These are phyloP conservation scores for Trapa bicornis DNA, from an alignment of 345 rosid genomes.

Conservation along the genomic window DNA sequence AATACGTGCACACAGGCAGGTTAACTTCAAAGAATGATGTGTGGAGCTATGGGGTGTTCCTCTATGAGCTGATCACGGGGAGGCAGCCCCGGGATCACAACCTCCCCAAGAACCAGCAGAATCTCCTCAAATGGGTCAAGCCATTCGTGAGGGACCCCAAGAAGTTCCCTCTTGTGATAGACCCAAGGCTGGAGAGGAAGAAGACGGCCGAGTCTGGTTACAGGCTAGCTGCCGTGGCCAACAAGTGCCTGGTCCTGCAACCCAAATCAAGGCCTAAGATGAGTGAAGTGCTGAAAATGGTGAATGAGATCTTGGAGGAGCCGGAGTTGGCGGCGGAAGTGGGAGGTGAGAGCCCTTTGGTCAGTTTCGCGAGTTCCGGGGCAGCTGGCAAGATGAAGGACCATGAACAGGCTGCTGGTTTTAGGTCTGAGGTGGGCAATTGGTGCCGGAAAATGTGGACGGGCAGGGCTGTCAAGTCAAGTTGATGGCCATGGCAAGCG, in stretches of 20 bases:
- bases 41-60: conserved; percentile 92
- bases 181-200: conserved; percentile 56
- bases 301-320: conserved; percentile 35
- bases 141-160: conserved; percentile 51
- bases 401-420: conserved; percentile 11
- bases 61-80: conserved; percentile 83
- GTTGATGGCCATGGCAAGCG: conserved; percentile 14
- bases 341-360: conserved; percentile 29
- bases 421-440: conserved; percentile 26
- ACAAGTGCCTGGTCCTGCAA: conserved; percentile 57
- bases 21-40: conserved; percentile 76
- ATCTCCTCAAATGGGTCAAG: conserved; percentile 77
- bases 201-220: conserved; percentile 34
- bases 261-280: conserved; percentile 76
- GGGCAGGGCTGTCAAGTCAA: conserved; percentile 30
- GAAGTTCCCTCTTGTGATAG: conserved; percentile 47
- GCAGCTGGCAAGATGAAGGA: background rate
- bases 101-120: conserved; percentile 73
- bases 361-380: conserved; percentile 8
- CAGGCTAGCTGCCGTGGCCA: conserved; percentile 58
- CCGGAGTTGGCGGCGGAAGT: conserved; percentile 24
- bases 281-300: conserved; percentile 79
- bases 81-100: conserved; percentile 67
- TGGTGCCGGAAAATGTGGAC: conserved; percentile 35
- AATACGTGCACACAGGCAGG: conserved; percentile 73